These are phyloP conservation scores for Carex myosuroides DNA, from an alignment of 176 grass and related monocot species.

Conservation along the genomic window DNA sequence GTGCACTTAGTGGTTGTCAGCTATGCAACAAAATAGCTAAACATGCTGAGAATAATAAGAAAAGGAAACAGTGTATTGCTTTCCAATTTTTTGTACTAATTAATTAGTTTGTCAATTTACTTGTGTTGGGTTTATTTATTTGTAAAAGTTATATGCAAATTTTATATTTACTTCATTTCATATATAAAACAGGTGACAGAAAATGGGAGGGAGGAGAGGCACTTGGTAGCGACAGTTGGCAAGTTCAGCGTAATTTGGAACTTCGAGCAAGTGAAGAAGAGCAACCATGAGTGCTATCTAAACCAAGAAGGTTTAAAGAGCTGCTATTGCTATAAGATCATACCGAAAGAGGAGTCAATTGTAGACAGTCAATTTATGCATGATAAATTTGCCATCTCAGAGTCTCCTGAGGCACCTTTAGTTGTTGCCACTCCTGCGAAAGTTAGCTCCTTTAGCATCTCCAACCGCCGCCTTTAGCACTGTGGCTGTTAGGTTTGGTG, in stretches of 20 bases:
- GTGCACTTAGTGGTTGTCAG: neutral
- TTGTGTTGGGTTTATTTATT: neutral
- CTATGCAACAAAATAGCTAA: neutral
- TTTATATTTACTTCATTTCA: neutral
- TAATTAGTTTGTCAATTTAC: neutral
- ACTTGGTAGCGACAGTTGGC: slow-evolving; percentile 73
- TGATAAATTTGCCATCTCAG: slow-evolving; percentile 56
- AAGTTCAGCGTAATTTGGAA: slow-evolving; percentile 94
- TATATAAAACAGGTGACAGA: slow-evolving; percentile 53
- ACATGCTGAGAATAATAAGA: neutral
- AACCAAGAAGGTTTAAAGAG: slow-evolving; percentile 79
- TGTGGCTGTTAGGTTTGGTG: neutral
- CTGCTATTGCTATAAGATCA: slow-evolving; percentile 89
- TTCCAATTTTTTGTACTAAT: neutral
- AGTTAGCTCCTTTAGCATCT: slow-evolving; percentile 74
- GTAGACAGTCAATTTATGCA: slow-evolving; percentile 88
- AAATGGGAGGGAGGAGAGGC: slow-evolving; percentile 74
- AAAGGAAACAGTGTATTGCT: neutral
- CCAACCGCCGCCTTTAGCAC: slow-evolving; percentile 16
- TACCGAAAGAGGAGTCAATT: slow-evolving; percentile 77
- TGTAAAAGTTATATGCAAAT: neutral
- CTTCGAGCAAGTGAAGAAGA: slow-evolving; percentile 88
- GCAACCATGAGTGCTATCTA: slow-evolving; percentile 73
- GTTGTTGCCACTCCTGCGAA: slow-evolving; percentile 90
- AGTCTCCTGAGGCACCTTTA: slow-evolving; percentile 68